phyloP scores from a whole-genome alignment of 345 rosid species.

The Geranium brycei region DNA sequence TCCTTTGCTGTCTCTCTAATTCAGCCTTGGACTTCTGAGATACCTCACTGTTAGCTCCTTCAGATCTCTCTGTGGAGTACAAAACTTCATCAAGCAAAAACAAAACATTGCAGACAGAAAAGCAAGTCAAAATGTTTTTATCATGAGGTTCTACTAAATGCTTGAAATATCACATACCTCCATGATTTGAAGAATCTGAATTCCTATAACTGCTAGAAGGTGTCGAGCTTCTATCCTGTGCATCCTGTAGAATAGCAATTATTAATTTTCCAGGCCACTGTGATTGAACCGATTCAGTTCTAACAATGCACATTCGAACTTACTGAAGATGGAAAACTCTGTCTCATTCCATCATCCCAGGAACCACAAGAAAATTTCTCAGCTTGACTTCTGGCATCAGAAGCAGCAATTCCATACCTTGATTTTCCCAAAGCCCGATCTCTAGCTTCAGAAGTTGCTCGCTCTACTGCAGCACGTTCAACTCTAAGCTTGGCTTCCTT shows the following conservation, averaged over 20 bases:
- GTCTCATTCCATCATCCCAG: conserved; percentile 29
- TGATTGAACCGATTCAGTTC: conserved; percentile 1
- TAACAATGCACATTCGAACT: conserved; percentile 16
- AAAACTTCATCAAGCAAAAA: conserved; percentile 23
- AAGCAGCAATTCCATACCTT: conserved; percentile 42
- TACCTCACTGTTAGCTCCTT: conserved; percentile 40
- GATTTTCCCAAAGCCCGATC: conserved; percentile 82
- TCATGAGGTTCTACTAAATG: too few species aligned
- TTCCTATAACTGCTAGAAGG: conserved; percentile 24
- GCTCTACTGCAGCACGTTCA: conserved; percentile 90
- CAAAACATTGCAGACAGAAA: not conserved
- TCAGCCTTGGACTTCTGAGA: conserved; percentile 52
- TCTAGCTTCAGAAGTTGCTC: conserved; percentile 88
- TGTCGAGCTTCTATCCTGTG: conserved; percentile 32
- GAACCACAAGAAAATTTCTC: conserved; percentile 39
- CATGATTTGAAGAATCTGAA: conserved; percentile 17
- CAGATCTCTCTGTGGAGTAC: conserved; percentile 16
- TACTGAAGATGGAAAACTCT: conserved; percentile 29
- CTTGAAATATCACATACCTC: conserved; percentile 30
- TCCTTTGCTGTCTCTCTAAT: conserved; percentile 64
- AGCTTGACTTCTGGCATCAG: conserved; percentile 30
- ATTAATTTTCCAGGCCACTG: conserved; percentile 1
- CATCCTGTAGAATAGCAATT: conserved; percentile 38
- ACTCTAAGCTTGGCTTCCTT: conserved; percentile 67
- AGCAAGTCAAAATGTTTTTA: too few species aligned